A percentile compares a stretch with the other conserved stretches of the same genome.
phyloP scores from a whole-genome alignment of 495 filamentous ascomycete species.

The Tuber brumale region DNA sequence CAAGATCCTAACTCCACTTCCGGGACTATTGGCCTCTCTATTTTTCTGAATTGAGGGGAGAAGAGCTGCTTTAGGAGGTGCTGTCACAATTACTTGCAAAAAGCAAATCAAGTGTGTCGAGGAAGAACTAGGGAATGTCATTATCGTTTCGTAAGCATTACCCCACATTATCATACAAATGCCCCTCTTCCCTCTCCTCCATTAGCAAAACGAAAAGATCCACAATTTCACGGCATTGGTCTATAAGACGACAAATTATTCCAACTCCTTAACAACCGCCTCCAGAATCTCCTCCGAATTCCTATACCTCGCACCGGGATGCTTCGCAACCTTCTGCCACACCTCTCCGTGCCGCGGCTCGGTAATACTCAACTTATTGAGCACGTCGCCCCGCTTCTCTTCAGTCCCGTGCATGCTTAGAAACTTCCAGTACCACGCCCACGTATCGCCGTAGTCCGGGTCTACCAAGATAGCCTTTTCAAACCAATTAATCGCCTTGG shows the following conservation, averaged over 20 bases:
- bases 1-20: no score
- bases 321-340: slow-evolving; percentile 80
- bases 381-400: slow-evolving; percentile 33
- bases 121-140: not conserved
- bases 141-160: not conserved
- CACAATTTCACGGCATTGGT: not conserved
- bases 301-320: slow-evolving; percentile 69
- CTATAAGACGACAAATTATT: slow-evolving; percentile 36
- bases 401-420: slow-evolving; percentile 80
- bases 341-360: slow-evolving; percentile 91
- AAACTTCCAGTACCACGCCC: slow-evolving; percentile 98
- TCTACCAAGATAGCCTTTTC: slow-evolving; percentile 87
- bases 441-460: slow-evolving; percentile 80
- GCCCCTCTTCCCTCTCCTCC: not conserved
- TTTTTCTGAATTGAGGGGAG: no score
- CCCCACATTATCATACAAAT: not conserved
- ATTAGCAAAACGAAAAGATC: not conserved
- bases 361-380: slow-evolving; percentile 41
- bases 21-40: no score
- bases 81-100: not conserved
- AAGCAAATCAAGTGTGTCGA: not conserved
- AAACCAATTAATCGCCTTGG: slow-evolving; percentile 93
- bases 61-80: no score
- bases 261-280: slow-evolving; percentile 58
- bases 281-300: slow-evolving; percentile 74